Evolutionary conservation across 2,329 filamentous ascomycete genomes (phyloP).

Genomic region (Cadophora sp.): DNA sequence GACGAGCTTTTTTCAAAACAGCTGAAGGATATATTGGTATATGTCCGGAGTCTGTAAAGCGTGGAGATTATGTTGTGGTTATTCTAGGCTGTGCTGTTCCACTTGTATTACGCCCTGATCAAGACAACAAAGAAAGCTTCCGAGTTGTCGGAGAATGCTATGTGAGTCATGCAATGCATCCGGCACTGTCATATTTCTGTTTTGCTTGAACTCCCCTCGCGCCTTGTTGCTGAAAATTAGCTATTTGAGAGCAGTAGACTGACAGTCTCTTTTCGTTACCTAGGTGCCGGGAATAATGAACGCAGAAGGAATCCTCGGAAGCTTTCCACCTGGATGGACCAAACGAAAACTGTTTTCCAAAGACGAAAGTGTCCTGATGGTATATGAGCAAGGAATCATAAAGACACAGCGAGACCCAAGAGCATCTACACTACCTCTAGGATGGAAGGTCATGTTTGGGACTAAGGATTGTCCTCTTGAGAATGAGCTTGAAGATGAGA

Average conservation of each 20-base stretch:
- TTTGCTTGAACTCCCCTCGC: background rate
- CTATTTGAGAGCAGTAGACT: background rate
- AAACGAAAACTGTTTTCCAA: background rate
- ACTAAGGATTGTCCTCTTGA: background rate
- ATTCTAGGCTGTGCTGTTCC: constrained; percentile 13
- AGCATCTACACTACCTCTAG: constrained; percentile 13
- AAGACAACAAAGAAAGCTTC: background rate
- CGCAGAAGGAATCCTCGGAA: constrained; percentile 18
- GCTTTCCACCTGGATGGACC: constrained; percentile 15
- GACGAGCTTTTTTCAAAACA: constrained; percentile 8
- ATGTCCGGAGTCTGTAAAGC: constrained; percentile 8
- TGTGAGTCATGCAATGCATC: background rate
- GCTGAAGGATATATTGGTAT: constrained; percentile 12
- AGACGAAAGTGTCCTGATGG: background rate
- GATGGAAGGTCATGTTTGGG: constrained; percentile 21
- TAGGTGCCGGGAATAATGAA: constrained; percentile 18
- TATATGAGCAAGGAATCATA: constrained; percentile 12
- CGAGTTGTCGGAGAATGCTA: constrained; percentile 17
- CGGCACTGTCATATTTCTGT: background rate
- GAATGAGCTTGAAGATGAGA: constrained; percentile 13
- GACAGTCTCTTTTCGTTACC: background rate
- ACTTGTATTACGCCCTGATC: constrained; percentile 9
- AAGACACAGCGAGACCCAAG: constrained; percentile 24
- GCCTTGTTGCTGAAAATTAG: background rate
- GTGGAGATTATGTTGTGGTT: constrained; percentile 16